Percentiles rank a stretch among this genome's conserved stretches.
These are phyloP conservation scores for Coemansia sp. DNA, from an alignment of 192 early-diverging fungal species.

Conservation along the genomic window DNA sequence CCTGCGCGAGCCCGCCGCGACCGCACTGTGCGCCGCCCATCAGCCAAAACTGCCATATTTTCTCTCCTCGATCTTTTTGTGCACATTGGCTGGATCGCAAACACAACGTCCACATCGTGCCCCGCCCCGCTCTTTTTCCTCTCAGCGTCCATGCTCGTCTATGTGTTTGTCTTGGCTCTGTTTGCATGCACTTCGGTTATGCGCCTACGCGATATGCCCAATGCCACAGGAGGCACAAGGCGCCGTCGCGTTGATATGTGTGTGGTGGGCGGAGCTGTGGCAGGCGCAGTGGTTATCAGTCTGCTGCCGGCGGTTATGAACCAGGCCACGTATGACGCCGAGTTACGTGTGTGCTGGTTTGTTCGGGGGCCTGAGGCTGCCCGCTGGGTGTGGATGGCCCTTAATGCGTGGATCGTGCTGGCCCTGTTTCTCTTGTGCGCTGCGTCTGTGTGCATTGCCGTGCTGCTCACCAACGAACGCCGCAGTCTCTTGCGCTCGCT, in stretches of 20 bases:
- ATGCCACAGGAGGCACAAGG: not conserved
- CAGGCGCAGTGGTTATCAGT: constrained; percentile 19
- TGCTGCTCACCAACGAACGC: constrained; percentile 45
- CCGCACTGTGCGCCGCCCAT: constrained; percentile 28
- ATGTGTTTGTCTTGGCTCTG: constrained; percentile 36
- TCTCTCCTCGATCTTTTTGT: constrained; percentile 37
- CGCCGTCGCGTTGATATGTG: not conserved
- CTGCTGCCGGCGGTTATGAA: constrained; percentile 37
- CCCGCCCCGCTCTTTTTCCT: constrained; percentile 41
- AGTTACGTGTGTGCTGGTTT: constrained; percentile 37
- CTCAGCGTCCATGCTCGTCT: constrained; percentile 37
- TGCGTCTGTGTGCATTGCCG: constrained; percentile 28
- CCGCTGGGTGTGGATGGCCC: constrained; percentile 49
- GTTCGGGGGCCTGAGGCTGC: constrained; percentile 10
- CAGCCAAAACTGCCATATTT: constrained; percentile 42
- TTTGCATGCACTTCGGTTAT: constrained; percentile 37
- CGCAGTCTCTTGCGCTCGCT: constrained; percentile 32
- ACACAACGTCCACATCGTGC: constrained; percentile 25
- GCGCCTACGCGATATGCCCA: constrained; percentile 39
- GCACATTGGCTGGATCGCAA: constrained; percentile 39
- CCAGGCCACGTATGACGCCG: constrained; percentile 17
- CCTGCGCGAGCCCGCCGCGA: not conserved
- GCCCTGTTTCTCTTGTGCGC: constrained; percentile 35
- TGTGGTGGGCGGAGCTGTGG: not conserved
- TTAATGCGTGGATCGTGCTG: constrained; percentile 39